Base-by-base conservation (phyloP, 345 rosid species). In the Hibiscus mutabilis region DNA sequence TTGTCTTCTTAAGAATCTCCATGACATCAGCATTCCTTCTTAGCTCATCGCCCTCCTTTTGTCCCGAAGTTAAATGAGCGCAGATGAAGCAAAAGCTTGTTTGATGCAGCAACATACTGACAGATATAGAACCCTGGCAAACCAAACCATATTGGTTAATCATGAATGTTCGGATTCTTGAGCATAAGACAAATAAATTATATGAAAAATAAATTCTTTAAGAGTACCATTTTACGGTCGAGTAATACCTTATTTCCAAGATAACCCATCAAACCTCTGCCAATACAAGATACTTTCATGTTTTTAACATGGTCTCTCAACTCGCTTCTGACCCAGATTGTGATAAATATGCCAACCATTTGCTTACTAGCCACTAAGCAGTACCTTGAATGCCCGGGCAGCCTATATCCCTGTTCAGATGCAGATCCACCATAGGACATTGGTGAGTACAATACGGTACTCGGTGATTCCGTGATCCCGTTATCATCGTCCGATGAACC, bases 191-290 rank as follows among this genome's bases (percentile, higher is more conserved):
- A 49, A 49, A 19, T 24, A 49, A 49, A 49, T 49, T 16, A 49
- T 49, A 49, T 2, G 55, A 15, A 16, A 49, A 15, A 49, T 49
- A 15, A 49, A 16, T 19, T 47, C 14, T 2, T 44, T 35, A 42
- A 16, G 18, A 47, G 53, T 47, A 16, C 6, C 18, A 0, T 47
- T 19, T 22, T 25, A 47, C 24, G 2, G 6, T 29, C 7, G 21
- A 70, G 60, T n/a, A 15, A 61, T 85, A 95, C 99, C 99, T 95
- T 95, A 81, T 95, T 95, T 72, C 98, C 97, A 0, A 95, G 98
- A 79, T 95, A 95, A 66, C 98, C 99, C 98, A 92, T 95, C 79
- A 95, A 61, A 73, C 99, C 99, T 86, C 99, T 83, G 56, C 99
- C 99, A 65, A 95, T 92, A 79, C 97, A 89, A 74, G 97, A 95